Base-by-base conservation (phyloP, 371 early-diverging fungal genomes). In the Caulochytrium protostelioides region DNA sequence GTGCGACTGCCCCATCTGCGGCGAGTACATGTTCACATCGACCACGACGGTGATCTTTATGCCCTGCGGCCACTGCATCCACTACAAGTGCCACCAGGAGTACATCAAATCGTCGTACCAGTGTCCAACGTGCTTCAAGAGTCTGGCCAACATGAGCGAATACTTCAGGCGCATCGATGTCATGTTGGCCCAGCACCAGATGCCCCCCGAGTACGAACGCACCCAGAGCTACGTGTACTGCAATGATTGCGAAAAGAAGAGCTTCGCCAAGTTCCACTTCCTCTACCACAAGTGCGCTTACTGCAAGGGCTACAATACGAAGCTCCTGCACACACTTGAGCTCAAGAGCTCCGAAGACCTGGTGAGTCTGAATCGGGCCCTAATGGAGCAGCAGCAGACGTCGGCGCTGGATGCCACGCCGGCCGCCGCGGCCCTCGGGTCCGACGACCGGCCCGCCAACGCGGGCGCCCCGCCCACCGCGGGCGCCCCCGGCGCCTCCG, bases 1-100 rank as follows among this genome's bases (percentile, higher is more conserved):
- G 40, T 65, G 73, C 35, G 83, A 89, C 53, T 98, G 98, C 43
- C 91, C 92, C 0, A 90, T 98, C 34, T 98, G 98, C 55, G 84
- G 86, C 25, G 97, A 98, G 47, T 79, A 75, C 52, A 72, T 98
- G 68, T 87, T 87, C 41, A 87, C 84, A 0, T 60, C 62, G 12
- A 76, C 76, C 1, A 69, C 70, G 6, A 74, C 69, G 2, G 77
- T 82, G 1, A 74, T 83, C 12, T 80, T 81, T 39, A 82, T 85
- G 84, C 74, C 74, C 3, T 97, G 98, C 53, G 84, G 89, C 4
- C 98, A 97, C 54, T 70, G 83, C 43, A 86, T 97, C 28, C 98
- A 97, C 57, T 60, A 73, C 46, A 60, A 68, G 39, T 86, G 98
- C 40, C 74, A 80, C 43, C 56, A 71, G 13, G 73, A 76, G 27